Evolutionary conservation across 768 basidiomycete species (phyloP).

Genomic region (Tylopilus plumbeoviolaceoides): DNA sequence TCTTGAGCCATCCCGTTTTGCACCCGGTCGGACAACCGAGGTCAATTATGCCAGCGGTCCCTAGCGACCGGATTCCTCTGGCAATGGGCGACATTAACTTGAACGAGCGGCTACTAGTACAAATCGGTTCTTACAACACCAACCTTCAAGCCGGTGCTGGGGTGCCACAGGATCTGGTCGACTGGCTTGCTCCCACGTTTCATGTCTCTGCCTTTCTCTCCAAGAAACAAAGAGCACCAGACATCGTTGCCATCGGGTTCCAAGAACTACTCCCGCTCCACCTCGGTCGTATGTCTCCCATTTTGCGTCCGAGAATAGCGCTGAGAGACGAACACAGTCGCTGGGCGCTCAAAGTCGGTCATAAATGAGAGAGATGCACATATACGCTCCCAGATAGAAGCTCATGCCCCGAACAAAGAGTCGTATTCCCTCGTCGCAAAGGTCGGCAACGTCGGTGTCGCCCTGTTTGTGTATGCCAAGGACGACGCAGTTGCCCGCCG

Average conservation of each 20-base stretch:
- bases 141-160: slow-evolving; percentile 76
- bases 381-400: slow-evolving; percentile 71
- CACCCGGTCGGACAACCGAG: background rate
- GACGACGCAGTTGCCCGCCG: slow-evolving; percentile 61
- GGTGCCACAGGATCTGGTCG: slow-evolving; percentile 80
- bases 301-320: background rate
- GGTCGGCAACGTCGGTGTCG: slow-evolving; percentile 82
- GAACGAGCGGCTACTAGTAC: slow-evolving; percentile 51
- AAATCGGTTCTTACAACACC: slow-evolving; percentile 88
- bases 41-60: background rate
- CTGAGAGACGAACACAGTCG: slow-evolving; percentile 45
- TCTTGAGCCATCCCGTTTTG: background rate
- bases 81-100: slow-evolving; percentile 18
- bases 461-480: slow-evolving; percentile 80
- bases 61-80: background rate
- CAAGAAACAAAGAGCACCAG: slow-evolving; percentile 62
- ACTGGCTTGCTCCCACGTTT: slow-evolving; percentile 86
- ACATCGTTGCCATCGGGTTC: slow-evolving; percentile 87
- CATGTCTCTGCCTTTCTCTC: slow-evolving; percentile 72
- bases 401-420: slow-evolving; percentile 67
- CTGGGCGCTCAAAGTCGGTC: slow-evolving; percentile 69
- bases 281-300: slow-evolving; percentile 64
- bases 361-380: slow-evolving; percentile 65
- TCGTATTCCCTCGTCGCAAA: slow-evolving; percentile 75
- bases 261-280: slow-evolving; percentile 92